phyloP scores from a whole-genome alignment of 768 basidiomycete genomes.

The Tylopilus intermedius region DNA sequence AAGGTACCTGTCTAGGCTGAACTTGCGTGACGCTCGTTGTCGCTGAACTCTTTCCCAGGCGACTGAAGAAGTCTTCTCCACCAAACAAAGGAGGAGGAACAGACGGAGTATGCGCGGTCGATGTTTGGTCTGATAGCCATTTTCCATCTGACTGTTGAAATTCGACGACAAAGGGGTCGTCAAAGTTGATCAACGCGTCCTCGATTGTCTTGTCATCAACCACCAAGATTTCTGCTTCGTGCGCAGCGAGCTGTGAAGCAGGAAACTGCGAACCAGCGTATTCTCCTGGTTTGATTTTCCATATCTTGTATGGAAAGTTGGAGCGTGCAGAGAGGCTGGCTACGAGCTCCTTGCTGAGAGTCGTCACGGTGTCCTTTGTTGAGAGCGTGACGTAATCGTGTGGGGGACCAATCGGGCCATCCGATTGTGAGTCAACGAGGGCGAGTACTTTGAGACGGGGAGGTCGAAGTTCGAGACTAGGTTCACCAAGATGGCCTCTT shows the following conservation, averaged over 20 bases:
- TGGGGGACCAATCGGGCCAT: conserved; percentile 26
- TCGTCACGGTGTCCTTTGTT: conserved; percentile 43
- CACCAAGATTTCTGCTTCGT: conserved; percentile 40
- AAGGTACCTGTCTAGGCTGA: conserved; percentile 23
- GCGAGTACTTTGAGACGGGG: conserved; percentile 56
- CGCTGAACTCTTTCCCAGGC: conserved; percentile 27
- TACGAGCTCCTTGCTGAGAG: conserved; percentile 40
- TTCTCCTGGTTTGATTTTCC: conserved; percentile 48
- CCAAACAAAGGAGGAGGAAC: conserved; percentile 50
- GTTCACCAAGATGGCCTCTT: conserved; percentile 46
- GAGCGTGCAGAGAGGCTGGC: conserved; percentile 31
- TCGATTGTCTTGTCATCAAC: conserved; percentile 47
- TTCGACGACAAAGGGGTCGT: conserved; percentile 77
- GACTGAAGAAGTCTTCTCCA: conserved; percentile 54
- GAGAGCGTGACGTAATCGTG: conserved; percentile 45
- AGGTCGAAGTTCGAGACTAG: conserved; percentile 68
- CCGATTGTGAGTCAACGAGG: conserved; percentile 30
- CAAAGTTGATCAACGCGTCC: conserved; percentile 52
- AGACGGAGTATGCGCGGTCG: conserved; percentile 7
- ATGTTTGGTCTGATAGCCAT: conserved; percentile 49
- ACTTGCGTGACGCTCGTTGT: conserved; percentile 21
- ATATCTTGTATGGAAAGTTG: conserved; percentile 50
- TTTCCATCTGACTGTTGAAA: conserved; percentile 47
- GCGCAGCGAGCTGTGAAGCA: conserved; percentile 18
- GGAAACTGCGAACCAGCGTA: conserved; percentile 29